phyloP scores from a whole-genome alignment of 179 eudicot genomes.

The Amaranthus tricolor region DNA sequence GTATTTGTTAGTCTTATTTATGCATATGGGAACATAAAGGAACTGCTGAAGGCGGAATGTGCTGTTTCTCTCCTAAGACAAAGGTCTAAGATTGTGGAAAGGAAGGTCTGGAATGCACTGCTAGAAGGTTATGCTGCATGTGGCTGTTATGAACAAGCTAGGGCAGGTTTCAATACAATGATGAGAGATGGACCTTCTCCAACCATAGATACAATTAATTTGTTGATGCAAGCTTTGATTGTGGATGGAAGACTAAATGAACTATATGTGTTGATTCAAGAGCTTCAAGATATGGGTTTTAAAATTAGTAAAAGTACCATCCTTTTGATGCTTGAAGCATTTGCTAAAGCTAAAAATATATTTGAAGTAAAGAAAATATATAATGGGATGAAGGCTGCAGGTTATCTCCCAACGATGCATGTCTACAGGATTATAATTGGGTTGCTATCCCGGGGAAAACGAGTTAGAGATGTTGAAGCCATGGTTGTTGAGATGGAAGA shows the following conservation, averaged over 20 bases:
- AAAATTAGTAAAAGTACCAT: slow-evolving; percentile 87
- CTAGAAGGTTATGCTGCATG: slow-evolving; percentile 70
- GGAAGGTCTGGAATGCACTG: slow-evolving; percentile 81
- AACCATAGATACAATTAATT: slow-evolving; percentile 70
- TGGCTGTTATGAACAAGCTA: slow-evolving; percentile 90
- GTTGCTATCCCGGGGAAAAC: slow-evolving; percentile 68
- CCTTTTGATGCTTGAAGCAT: slow-evolving; percentile 93
- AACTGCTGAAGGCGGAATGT: slow-evolving; percentile 70
- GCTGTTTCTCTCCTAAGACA: slow-evolving; percentile 67
- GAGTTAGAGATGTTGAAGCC: slow-evolving; percentile 80
- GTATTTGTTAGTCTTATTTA: slow-evolving; percentile 62
- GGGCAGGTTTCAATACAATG: slow-evolving; percentile 98
- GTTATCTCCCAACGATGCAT: slow-evolving; percentile 95
- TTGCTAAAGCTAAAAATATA: slow-evolving; percentile 73
- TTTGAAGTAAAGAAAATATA: slow-evolving; percentile 98
- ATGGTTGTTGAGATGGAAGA: slow-evolving; percentile 88
- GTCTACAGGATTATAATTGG: slow-evolving; percentile 88
- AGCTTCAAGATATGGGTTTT: slow-evolving; percentile 97
- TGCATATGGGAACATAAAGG: slow-evolving; percentile 69
- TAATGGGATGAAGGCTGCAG: slow-evolving; percentile 94
- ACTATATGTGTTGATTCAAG: slow-evolving; percentile 83
- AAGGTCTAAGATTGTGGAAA: slow-evolving; percentile 50
- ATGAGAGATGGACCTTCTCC: slow-evolving; percentile 99
- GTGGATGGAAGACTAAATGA: slow-evolving; percentile 76
- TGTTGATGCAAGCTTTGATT: slow-evolving; percentile 79